Base-by-base conservation (phyloP, 768 basidiomycete genomes). In the Pleurotus ostreatus region DNA sequence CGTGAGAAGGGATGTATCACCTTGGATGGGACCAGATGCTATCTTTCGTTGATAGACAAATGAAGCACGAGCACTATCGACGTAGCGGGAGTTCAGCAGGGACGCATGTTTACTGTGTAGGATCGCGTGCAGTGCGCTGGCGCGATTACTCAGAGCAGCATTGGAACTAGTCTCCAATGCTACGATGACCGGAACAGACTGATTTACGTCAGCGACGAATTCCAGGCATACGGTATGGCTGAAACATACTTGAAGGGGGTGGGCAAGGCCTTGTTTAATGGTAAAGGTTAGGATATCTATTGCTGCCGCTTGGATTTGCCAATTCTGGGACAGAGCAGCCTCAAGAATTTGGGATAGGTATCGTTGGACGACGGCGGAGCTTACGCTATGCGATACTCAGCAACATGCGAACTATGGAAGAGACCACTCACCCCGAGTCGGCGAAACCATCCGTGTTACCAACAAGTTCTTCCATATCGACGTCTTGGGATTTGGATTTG, bases 371-470 rank as follows among this genome's bases (percentile, higher is more conserved):
- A 99, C 81, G 2, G 93, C 92, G 1, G 96, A 95, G 69, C 92
- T 93, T 59, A 98, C 92, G 23, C 96, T 98, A 63, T 20, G n/a
- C 5, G 4, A 38, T 9, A 54, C 3, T 25, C 15, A 44, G 9
- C 41, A 23, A 13, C 26, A 46, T 23, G 16, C 7, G 45, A 39
- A 3, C 20, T 30, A 34, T 12, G n/a, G 5, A 15, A 26, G 34
- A 38, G 26, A 44, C n/a, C 9, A 26, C 83, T 63, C 71, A 98
- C 97, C 95, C 95, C 5, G 96, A 98, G 63, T 98, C 97, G 0
- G 96, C 94, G 67, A 98, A 96, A 1, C 89, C 93, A 63, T 94
- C 89, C 0, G 94, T 94, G 63, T 96, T 95, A 0, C 97, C 97
- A 3, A 98, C 89, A 7, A 99, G 77, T 63, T 97, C 93, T 0